Percentiles rank a stretch among this genome's conserved stretches.
phyloP scores from a whole-genome alignment of 2,329 filamentous ascomycete species.

The Hawksworthiomyces lignivorus region DNA sequence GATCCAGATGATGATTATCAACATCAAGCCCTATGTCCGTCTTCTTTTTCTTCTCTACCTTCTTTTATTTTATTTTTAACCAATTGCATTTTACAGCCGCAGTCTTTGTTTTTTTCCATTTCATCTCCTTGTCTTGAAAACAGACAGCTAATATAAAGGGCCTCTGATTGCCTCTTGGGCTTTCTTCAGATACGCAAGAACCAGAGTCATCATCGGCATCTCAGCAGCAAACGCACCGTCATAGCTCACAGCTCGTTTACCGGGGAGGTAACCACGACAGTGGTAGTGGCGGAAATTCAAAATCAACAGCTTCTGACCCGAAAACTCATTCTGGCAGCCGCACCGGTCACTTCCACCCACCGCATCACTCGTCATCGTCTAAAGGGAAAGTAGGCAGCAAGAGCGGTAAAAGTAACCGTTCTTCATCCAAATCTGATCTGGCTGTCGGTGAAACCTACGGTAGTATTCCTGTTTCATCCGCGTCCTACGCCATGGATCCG shows the following conservation, averaged over 20 bases:
- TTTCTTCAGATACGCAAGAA: not conserved
- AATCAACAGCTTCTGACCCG: no score
- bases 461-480: not conserved
- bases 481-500: not conserved
- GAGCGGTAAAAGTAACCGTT: not conserved
- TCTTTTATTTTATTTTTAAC: no score
- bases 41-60: no score
- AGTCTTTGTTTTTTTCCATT: not conserved
- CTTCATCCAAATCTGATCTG: not conserved
- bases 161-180: not conserved
- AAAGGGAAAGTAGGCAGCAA: not conserved
- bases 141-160: constrained; percentile 8
- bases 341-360: no score
- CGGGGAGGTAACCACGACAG: no score
- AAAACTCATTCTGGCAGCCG: no score
- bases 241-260: no score
- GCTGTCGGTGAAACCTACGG: not conserved
- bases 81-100: no score
- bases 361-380: not conserved
- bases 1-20: no score
- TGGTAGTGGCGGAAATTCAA: no score
- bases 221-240: no score
- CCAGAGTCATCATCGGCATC: not conserved
- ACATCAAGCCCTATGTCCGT: no score
- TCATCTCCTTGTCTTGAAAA: not conserved